Conservation (phyloP, 495 filamentous ascomycete species). For the Penicillium taxi region DNA sequence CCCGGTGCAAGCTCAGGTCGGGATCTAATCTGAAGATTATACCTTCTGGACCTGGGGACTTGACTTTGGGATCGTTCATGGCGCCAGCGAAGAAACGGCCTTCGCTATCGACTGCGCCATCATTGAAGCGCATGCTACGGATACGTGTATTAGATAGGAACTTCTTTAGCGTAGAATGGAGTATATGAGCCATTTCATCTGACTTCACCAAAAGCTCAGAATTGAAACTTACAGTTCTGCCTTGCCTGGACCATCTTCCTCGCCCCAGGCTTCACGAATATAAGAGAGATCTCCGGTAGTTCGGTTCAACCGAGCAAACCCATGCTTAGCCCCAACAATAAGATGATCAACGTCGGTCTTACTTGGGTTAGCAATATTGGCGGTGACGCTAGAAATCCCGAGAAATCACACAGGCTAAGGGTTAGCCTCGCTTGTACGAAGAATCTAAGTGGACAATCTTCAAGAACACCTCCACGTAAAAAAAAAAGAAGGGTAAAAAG, state of each 20-base stretch:
- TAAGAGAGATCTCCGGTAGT: conserved; percentile 55
- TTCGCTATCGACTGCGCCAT: conserved; percentile 71
- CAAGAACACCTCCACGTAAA: too few relatives aligned
- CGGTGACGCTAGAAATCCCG: conserved; percentile 53
- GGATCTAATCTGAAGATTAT: conserved; percentile 57
- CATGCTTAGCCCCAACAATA: conserved; percentile 72
- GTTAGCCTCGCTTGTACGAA: too few relatives aligned
- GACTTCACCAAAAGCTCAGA: not conserved
- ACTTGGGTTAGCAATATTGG: conserved; percentile 61
- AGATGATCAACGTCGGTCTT: conserved; percentile 54
- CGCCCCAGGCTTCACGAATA: conserved; percentile 51
- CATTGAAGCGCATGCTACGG: conserved; percentile 64
- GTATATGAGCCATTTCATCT: not conserved
- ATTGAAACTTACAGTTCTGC: conserved; percentile 37
- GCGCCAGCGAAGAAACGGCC: conserved; percentile 84
- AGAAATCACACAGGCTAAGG: too few relatives aligned
- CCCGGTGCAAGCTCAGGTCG: conserved; percentile 50
- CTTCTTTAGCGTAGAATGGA: too few relatives aligned
- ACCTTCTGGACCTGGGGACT: conserved; percentile 35
- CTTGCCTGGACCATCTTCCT: conserved; percentile 33
- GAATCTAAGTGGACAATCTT: too few relatives aligned
- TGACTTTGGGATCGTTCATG: conserved; percentile 65
- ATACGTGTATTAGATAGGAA: too few relatives aligned
- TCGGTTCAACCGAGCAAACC: conserved; percentile 67
- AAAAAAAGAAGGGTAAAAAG: too few relatives aligned